These are phyloP conservation scores for Nicotiana tabacum DNA, from an alignment of 257 asterid species.

Conservation along the genomic window DNA sequence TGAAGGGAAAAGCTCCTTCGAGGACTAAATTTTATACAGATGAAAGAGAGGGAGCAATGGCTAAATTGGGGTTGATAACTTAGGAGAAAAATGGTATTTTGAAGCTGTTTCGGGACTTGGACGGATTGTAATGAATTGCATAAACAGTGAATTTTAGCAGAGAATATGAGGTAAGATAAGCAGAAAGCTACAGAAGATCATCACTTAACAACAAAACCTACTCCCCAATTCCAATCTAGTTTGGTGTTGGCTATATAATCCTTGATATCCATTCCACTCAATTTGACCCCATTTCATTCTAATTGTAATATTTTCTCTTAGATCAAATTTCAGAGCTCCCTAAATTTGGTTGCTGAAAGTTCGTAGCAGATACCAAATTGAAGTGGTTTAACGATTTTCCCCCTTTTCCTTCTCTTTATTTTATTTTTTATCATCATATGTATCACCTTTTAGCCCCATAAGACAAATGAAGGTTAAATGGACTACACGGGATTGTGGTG, in stretches of 20 bases:
- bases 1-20: not conserved
- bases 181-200: not conserved
- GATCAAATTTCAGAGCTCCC: not conserved
- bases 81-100: not conserved
- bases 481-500: not conserved
- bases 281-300: not conserved
- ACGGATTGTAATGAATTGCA: not conserved
- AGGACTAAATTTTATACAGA: not conserved
- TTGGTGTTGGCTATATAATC: not conserved
- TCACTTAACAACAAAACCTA: not conserved
- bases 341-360: not conserved
- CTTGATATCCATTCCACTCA: not conserved
- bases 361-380: not conserved
- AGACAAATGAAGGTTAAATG: not conserved
- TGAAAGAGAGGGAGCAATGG: not conserved
- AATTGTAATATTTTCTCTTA: not conserved
- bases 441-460: not conserved
- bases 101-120: not conserved
- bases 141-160: not conserved
- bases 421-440: not conserved
- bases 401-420: not conserved
- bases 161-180: not conserved
- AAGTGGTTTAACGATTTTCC: not conserved
- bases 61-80: not conserved
- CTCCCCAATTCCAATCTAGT: not conserved